Evolutionary conservation across 202 grass and related monocot species (phyloP).

Genomic region (Brachypodium distachyon): DNA sequence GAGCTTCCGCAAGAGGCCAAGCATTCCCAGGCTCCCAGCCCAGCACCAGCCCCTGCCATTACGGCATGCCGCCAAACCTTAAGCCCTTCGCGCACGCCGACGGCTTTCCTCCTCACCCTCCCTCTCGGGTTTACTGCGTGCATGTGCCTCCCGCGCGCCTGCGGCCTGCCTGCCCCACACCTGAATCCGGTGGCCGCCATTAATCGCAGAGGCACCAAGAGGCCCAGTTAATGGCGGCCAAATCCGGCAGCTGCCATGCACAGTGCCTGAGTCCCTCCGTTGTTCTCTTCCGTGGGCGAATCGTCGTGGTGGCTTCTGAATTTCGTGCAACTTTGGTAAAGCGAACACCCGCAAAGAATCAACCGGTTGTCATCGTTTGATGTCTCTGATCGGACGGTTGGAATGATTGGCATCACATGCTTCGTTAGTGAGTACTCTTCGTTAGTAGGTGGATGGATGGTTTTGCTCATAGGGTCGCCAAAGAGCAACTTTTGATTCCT

Average conservation of each 20-base stretch:
- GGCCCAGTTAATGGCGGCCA: neutral
- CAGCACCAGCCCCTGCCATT: neutral
- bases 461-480: neutral
- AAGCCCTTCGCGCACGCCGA: neutral
- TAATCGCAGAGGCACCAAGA: neutral
- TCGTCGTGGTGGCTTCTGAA: no score
- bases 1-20: neutral
- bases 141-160: neutral
- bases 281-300: no score
- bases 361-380: neutral
- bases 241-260: neutral
- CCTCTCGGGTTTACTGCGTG: neutral
- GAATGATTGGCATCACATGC: neutral
- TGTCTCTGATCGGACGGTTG: neutral
- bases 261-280: no score
- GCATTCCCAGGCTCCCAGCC: neutral
- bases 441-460: neutral
- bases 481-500: conserved; percentile 11
- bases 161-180: neutral
- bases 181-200: conserved; percentile 1
- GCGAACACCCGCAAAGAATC: no score
- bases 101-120: neutral
- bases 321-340: no score
- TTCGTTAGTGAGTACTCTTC: neutral
- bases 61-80: neutral